Conservation (phyloP, 2,329 filamentous ascomycete species). For the Penicillium olsonii region DNA sequence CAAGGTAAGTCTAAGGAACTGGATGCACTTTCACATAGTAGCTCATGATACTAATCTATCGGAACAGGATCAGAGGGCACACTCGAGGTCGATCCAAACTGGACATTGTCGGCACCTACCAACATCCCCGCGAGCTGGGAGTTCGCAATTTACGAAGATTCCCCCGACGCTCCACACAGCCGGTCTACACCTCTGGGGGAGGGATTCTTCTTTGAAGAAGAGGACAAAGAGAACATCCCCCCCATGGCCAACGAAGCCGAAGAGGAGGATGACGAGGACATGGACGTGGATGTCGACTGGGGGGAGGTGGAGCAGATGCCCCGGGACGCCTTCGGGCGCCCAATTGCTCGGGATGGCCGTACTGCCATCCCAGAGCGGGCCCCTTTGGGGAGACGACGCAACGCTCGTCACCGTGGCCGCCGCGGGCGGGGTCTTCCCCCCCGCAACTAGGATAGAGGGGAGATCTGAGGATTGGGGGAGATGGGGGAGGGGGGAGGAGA, state of each 20-base stretch:
- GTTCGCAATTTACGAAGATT: slow-evolving; percentile 11
- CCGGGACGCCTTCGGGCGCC: not conserved
- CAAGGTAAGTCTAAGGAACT: not conserved
- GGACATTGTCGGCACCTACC: not conserved
- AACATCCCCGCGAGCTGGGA: slow-evolving; percentile 1
- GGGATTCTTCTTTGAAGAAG: not conserved
- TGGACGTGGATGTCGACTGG: not conserved
- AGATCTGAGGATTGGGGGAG: no score
- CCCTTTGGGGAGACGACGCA: not conserved
- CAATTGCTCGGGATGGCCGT: not conserved
- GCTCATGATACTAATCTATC: not conserved
- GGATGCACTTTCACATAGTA: not conserved
- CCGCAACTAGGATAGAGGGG: no score
- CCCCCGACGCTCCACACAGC: not conserved
- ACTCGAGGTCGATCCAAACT: not conserved
- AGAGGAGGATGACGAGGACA: not conserved
- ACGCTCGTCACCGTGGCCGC: not conserved
- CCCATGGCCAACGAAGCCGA: not conserved
- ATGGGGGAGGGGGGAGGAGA: no score
- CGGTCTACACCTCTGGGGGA: not conserved
- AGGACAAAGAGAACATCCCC: not conserved
- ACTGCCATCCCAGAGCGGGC: not conserved
- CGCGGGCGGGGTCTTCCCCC: not conserved
- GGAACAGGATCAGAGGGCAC: not conserved
- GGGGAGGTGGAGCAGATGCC: not conserved